Base-by-base conservation (phyloP, 2,329 filamentous ascomycete species). In the Domatiomyces globalis region DNA sequence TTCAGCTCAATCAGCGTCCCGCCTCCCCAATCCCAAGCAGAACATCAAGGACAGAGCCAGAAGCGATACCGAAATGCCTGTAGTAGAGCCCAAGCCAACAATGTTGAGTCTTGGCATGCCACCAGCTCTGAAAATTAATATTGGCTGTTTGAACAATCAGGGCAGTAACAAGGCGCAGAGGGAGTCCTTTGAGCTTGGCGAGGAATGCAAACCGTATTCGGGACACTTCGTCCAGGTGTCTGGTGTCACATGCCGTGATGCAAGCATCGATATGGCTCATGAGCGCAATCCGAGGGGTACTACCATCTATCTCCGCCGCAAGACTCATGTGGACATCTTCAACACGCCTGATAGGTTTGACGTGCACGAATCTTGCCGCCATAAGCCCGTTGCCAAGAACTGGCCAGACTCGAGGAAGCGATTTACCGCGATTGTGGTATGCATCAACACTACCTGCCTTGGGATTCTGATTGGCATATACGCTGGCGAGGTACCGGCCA, bases 391-490 rank as follows among this genome's bases (percentile, higher is more conserved):
- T 60, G 83, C 84, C 27, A 75, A 84, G 62, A 83, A 88, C 60
- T 90, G 78, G 85, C 79, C 77, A 10, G 71, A 74, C 6, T 63
- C 68, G 18, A 78, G 83, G 57, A 90, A 89, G 65, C 71, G 83
- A 53, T 78, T 84, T 54, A 76, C 80, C 20, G 85, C 85, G 2
- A 66, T 73, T 2, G 77, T 87, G 52, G 80, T 83, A 8, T 89
- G 85, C 62, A 69, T 83, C 57, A 87, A 84, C 59, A 87, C 84
- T 5, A 79, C 81, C 12, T 70, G 87, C 50, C 73, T 88, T 45
- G 85, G 85, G 0, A 69, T 85, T 22, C 71, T 87, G 19, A 70
- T 86, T 52, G 85, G 85, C 0, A 83, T 88, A 19, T 90, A 88
- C 63, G 81, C 83, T 50, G 85, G 85, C 2, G 76, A 87, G 58